phyloP scores from a whole-genome alignment of 129 eudicot genomes.

The Heracleum sosnowskyi region DNA sequence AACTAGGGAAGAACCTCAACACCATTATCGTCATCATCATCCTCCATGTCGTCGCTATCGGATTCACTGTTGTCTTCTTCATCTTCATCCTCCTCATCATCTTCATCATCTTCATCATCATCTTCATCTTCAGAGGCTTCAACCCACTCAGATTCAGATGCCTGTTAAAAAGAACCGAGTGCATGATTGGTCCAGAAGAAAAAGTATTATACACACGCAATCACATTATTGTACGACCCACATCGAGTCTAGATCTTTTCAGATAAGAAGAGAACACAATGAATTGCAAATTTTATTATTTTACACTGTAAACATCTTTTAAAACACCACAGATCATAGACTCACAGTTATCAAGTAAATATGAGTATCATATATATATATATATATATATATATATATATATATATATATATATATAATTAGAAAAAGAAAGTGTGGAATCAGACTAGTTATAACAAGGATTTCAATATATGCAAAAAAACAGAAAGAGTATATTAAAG shows the following conservation, averaged over 20 bases:
- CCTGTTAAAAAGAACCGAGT: conserved; percentile 29
- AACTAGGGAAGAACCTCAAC: conserved; percentile 38
- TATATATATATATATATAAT: not conserved
- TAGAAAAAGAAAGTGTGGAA: not conserved
- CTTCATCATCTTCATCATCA: conserved; percentile 57
- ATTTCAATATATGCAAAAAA: not conserved
- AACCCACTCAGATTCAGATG: conserved; percentile 95
- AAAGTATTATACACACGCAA: not conserved
- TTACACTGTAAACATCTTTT: not conserved
- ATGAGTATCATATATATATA: too few species aligned
- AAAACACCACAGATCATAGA: not conserved
- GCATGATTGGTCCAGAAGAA: not conserved
- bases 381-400: not conserved
- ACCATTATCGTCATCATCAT: conserved; percentile 30
- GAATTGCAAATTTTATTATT: not conserved
- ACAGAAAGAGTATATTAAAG: not conserved
- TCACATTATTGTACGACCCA: not conserved
- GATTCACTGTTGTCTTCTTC: conserved; percentile 39
- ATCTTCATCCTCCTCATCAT: conserved; percentile 40
- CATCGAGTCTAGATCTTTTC: not conserved
- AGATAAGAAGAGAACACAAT: not conserved
- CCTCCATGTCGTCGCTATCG: conserved; percentile 50
- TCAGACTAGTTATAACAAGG: not conserved
- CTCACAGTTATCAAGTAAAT: not conserved
- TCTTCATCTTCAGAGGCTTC: conserved; percentile 88